Base-by-base conservation (phyloP, 2,329 filamentous ascomycete genomes). In the Pestalotiopsis sp. region DNA sequence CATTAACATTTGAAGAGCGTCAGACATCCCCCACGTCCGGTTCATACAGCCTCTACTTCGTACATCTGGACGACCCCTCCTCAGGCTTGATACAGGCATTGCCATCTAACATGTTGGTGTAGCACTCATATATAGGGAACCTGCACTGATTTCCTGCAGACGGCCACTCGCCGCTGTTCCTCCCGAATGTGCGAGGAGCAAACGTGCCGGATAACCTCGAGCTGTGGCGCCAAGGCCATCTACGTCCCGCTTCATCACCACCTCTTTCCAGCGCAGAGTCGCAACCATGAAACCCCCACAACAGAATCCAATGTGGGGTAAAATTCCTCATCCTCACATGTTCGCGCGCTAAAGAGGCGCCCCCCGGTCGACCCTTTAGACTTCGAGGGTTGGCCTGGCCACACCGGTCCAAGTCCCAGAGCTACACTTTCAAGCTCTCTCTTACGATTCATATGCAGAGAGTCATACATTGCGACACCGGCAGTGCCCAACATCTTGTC, bases 391-490 rank as follows among this genome's bases (percentile, higher is more conserved):
- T 36, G 57, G 13, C 25, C 57, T 59, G 57, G 57, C 57, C 27
- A 59, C 57, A 27, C 57, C 57, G 57, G 27, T 27, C 23, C 57
- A 17, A 27, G 14, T 27, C 23, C 57, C 57, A 59, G 39, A 64
- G 61, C 61, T 64, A 36, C 41, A 41, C 61, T 27, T 36, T 62
- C 27, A 36, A 62, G 59, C 59, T 62, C 59, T 62, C 59, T 62
- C 59, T 59, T 64, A 49, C 61, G 61, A 49, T 45, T 27, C 61
- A 52, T 36, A 27, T 62, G 27, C 38, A 45, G n/a, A 64, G n/a
- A 64, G 61, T 64, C 61, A 64, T 64, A 64, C 61, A 39, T 45
- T 64, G 61, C 61, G 61, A 64, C n/a, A 52, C 41, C 61, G 61
- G 61, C 39, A 36, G 31, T 62, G 27, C 27, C 59, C 59, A 62